Conservation (phyloP, 2,329 filamentous ascomycete genomes). For the Dactylellina parvicollis region DNA sequence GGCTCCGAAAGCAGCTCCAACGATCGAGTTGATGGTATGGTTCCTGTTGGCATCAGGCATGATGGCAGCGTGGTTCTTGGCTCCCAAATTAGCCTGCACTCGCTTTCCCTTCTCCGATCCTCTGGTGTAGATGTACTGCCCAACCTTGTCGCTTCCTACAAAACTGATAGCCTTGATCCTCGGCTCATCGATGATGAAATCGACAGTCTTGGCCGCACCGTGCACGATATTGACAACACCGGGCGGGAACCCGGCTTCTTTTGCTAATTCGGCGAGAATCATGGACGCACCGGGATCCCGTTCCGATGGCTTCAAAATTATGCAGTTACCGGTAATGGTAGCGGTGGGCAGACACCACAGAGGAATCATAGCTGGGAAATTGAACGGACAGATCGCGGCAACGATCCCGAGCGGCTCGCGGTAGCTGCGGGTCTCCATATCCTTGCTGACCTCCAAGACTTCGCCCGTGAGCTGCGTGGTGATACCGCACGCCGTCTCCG, state of each 20-base stretch:
- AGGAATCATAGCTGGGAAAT: constrained; percentile 92
- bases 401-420: constrained; percentile 82
- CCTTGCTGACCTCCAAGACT: constrained; percentile 84
- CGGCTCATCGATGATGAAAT: constrained; percentile 86
- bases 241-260: constrained; percentile 82
- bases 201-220: constrained; percentile 80
- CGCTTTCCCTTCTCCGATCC: constrained; percentile 87
- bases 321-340: constrained; percentile 82
- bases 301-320: constrained; percentile 87
- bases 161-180: constrained; percentile 87
- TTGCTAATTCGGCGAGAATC: constrained; percentile 82
- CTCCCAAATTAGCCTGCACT: constrained; percentile 85
- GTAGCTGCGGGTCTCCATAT: constrained; percentile 88
- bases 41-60: constrained; percentile 91
- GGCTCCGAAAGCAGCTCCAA: constrained; percentile 84
- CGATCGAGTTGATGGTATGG: constrained; percentile 83
- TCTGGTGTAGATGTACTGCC: constrained; percentile 78
- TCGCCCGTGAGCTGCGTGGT: constrained; percentile 85
- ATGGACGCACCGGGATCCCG: constrained; percentile 84
- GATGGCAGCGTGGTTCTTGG: constrained; percentile 85
- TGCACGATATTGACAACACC: constrained; percentile 87
- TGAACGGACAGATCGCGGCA: constrained; percentile 87
- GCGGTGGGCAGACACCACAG: constrained; percentile 90
- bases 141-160: constrained; percentile 86
- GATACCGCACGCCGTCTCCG: constrained; percentile 81